A percentile compares a stretch with the other conserved stretches of the same genome.
phyloP scores from a whole-genome alignment of 2,329 filamentous ascomycete species.

The Exserohilum turcica region DNA sequence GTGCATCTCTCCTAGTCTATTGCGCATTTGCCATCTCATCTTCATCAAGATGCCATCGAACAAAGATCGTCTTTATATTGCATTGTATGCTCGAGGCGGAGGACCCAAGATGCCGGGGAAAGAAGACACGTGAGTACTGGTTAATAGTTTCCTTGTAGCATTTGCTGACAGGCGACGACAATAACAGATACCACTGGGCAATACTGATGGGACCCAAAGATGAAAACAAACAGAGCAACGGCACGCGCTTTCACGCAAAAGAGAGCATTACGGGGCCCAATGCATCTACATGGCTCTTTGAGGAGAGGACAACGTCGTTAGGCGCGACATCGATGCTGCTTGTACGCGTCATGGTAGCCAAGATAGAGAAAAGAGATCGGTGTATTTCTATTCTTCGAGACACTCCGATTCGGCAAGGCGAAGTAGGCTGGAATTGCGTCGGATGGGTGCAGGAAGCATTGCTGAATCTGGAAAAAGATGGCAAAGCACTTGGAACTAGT shows the following conservation, averaged over 20 bases:
- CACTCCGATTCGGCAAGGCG: conserved; percentile 37
- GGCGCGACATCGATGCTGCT: too few relatives aligned
- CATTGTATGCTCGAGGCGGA: neutral
- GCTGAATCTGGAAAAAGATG: conserved; percentile 31
- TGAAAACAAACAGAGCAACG: neutral
- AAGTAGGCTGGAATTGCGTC: conserved; percentile 52
- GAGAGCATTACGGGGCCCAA: too few relatives aligned
- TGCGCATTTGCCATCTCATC: neutral
- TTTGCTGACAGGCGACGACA: too few relatives aligned
- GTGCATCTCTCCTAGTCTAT: neutral
- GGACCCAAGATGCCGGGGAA: neutral
- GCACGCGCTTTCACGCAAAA: neutral
- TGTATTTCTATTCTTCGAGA: too few relatives aligned
- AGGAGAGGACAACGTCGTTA: too few relatives aligned
- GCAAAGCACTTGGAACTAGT: conserved; percentile 41
- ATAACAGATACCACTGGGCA: neutral
- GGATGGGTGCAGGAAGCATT: conserved; percentile 52
- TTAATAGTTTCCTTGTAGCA: too few relatives aligned
- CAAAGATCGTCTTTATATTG: neutral
- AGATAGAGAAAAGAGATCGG: too few relatives aligned
- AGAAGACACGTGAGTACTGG: neutral
- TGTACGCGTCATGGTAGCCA: too few relatives aligned
- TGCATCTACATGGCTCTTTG: too few relatives aligned
- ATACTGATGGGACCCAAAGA: neutral
- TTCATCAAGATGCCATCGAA: neutral